These are phyloP conservation scores for Candida koratica DNA, from an alignment of 805 yeast species.

Conservation along the genomic window DNA sequence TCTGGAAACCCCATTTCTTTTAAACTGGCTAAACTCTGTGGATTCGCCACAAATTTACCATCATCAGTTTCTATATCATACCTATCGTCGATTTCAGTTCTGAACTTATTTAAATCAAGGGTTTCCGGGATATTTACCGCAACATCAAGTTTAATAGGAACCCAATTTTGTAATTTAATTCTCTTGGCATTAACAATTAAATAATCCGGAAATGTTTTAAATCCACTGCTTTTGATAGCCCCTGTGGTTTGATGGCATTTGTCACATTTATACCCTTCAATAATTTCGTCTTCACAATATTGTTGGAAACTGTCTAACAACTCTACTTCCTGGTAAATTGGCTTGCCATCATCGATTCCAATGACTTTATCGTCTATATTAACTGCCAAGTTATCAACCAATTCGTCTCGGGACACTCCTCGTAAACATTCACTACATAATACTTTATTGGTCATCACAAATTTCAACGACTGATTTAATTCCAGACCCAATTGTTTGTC, in stretches of 20 bases:
- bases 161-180: slow-evolving; percentile 84
- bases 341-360: slow-evolving; percentile 34
- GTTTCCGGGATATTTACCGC: slow-evolving; percentile 54
- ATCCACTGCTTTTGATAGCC: slow-evolving; percentile 39
- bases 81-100: slow-evolving; percentile 30
- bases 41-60: slow-evolving; percentile 49
- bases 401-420: slow-evolving; percentile 54
- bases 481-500: slow-evolving; percentile 43
- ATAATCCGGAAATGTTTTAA: slow-evolving; percentile 65
- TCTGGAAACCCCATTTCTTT: slow-evolving; percentile 86
- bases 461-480: slow-evolving; percentile 60
- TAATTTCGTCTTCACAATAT: slow-evolving; percentile 45
- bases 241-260: slow-evolving; percentile 43
- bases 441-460: slow-evolving; percentile 60
- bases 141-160: slow-evolving; percentile 74
- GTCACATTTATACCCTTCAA: slow-evolving; percentile 62
- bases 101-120: slow-evolving; percentile 43
- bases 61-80: slow-evolving; percentile 16
- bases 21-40: slow-evolving; percentile 50
- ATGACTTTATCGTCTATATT: slow-evolving; percentile 46
- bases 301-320: slow-evolving; percentile 47
- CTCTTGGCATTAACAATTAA: slow-evolving; percentile 73
- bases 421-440: slow-evolving; percentile 54
- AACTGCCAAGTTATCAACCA: slow-evolving; percentile 62
- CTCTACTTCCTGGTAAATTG: slow-evolving; percentile 45